Conservation (phyloP, 1,139 yeast species). For the Kurtzmaniella quercitrusa region DNA sequence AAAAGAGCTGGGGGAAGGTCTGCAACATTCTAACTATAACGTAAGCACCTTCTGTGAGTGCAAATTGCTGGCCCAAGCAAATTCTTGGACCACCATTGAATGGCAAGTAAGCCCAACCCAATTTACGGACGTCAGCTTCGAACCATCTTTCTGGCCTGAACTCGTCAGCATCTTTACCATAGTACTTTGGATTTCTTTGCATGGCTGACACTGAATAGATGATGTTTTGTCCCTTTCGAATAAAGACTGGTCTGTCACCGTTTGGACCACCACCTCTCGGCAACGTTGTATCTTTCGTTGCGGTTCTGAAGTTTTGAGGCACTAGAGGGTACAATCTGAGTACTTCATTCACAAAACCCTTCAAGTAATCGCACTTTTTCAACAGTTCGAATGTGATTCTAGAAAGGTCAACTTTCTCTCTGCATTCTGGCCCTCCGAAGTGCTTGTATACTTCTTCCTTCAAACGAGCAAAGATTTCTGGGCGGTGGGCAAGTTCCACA, state of each 20-base stretch:
- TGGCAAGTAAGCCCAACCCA: constrained; percentile 51
- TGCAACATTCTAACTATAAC: constrained; percentile 40
- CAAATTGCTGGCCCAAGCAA: constrained; percentile 58
- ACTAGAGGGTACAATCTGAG: constrained; percentile 53
- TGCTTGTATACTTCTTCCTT: constrained; percentile 30
- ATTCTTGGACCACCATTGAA: constrained; percentile 62
- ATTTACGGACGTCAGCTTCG: constrained; percentile 27
- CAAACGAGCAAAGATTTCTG: constrained; percentile 33
- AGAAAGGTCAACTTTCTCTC: constrained; percentile 20
- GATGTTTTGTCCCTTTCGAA: constrained; percentile 38
- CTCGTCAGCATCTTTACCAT: constrained; percentile 42
- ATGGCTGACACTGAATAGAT: constrained; percentile 35
- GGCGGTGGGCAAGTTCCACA: constrained; percentile 43
- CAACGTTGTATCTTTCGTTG: constrained; percentile 42
- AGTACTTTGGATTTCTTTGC: constrained; percentile 36
- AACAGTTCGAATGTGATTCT: constrained; percentile 40
- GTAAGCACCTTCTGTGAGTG: constrained; percentile 52
- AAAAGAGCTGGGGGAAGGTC: constrained; percentile 16
- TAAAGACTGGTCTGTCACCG: constrained; percentile 36
- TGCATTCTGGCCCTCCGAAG: constrained; percentile 24
- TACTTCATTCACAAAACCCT: constrained; percentile 45
- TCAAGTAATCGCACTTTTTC: constrained; percentile 46
- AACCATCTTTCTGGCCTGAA: constrained; percentile 52
- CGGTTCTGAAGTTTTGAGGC: constrained; percentile 44
- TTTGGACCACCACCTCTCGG: constrained; percentile 54